A percentile compares a stretch with the other conserved stretches of the same genome.
These are phyloP conservation scores for Venturiaceae sp. DNA, from an alignment of 2,329 filamentous ascomycete genomes.

Conservation along the genomic window DNA sequence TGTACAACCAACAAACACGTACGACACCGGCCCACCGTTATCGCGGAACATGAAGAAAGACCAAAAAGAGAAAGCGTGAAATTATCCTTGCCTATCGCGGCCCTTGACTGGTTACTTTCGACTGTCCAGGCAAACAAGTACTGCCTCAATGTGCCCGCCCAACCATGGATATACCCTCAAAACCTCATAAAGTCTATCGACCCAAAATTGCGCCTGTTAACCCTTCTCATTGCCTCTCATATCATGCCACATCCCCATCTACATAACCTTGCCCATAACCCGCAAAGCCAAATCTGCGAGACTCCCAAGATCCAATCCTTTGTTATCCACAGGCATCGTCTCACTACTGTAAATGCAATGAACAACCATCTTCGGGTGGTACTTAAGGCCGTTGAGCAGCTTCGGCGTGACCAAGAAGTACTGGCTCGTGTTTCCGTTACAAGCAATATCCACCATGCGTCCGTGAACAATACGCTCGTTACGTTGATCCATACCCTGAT, in stretches of 20 bases:
- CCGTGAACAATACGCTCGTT: constrained; percentile 98
- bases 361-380: constrained; percentile 84
- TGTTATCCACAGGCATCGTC: constrained; percentile 34
- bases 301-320: constrained; percentile 32
- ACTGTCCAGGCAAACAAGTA: neutral
- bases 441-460: constrained; percentile 96
- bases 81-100: neutral
- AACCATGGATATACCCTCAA: neutral
- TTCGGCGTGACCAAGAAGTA: constrained; percentile 99
- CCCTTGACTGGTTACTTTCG: neutral
- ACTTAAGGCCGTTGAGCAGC: constrained; percentile 73
- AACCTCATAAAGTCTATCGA: neutral
- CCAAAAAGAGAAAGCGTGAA: neutral
- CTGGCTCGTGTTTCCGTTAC: constrained; percentile 60
- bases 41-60: neutral
- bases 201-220: neutral
- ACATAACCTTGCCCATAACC: constrained; percentile 19
- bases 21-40: neutral
- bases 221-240: too few relatives aligned
- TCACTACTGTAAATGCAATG: constrained; percentile 91
- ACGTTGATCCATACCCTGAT: constrained; percentile 97
- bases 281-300: constrained; percentile 24
- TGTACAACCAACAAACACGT: neutral
- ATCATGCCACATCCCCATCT: neutral
- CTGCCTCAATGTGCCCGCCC: neutral